Base-by-base conservation (phyloP, 257 asterid species). In the Forsythia viridissima region DNA sequence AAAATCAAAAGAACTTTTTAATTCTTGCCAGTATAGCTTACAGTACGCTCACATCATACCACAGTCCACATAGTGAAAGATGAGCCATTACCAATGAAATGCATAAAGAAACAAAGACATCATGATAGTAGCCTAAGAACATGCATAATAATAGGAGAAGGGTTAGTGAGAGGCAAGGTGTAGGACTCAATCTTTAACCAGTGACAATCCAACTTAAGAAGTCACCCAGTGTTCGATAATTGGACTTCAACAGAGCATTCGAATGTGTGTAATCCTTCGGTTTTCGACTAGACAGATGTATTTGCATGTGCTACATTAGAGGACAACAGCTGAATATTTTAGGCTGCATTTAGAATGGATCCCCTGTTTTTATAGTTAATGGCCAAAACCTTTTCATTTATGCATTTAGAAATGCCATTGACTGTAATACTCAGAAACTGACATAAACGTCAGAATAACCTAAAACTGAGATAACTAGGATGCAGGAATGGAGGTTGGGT, bases 1-100 rank as follows among this genome's bases (percentile, higher is more conserved):
- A 73, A 74, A 63, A 74, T 52, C 44, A 61, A 81, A 30, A 75
- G 75, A 87, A 71, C 76, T 67, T 74, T 67, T 66, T 38, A 68
- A 80, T 34, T 68, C 48, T 15, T 44, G 24, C 51, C 48, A 59
- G 48, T 72, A 77, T 55, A 73, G 72, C 75, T 36, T 38, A 82
- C 38, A 20, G 11, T 13, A 51, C 63, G 67, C 70, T 72, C n/a
- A 39, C 42, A 21, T 12, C 38, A 20, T 21, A 20, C 3, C 70
- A 79, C 36, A 65, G 63, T 59, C 36, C 52, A 55, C 74, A 74
- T 34, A 59, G 70, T 74, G 73, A 73, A 65, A 78, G 74, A 61
- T 61, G 37, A 38, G 40, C 73, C 42, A 51, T 39, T 37, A 55
- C 16, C 44, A 36, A 44, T 24, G 41, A 73, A 69, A 73, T 70